Conservation (phyloP, 208 protist species). For the Acanthamoeba divionensis region DNA sequence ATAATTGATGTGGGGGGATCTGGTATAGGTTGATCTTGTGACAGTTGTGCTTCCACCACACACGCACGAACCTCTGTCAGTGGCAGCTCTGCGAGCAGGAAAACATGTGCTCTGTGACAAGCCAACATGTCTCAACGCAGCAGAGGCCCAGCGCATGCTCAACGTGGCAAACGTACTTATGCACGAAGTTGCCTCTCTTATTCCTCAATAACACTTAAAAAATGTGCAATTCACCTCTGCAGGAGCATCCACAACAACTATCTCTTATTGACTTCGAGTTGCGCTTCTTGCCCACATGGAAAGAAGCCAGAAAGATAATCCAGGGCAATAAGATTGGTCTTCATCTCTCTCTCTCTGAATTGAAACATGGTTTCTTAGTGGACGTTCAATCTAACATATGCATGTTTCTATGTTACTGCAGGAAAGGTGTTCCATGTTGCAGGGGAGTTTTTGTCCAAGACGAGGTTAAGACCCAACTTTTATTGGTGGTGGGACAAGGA, state of each 20-base stretch:
- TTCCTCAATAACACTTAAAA: neutral
- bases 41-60: slow-evolving; percentile 51
- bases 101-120: slow-evolving; percentile 70
- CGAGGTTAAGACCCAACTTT: neutral
- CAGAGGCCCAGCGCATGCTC: slow-evolving; percentile 50
- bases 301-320: slow-evolving; percentile 45
- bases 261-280: slow-evolving; percentile 60
- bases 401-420: neutral
- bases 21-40: slow-evolving; percentile 61
- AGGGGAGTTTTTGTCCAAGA: neutral
- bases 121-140: slow-evolving; percentile 53
- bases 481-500: slow-evolving; percentile 66
- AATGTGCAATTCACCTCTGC: too few species aligned
- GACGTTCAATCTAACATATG: neutral
- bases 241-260: slow-evolving; percentile 54
- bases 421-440: neutral
- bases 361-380: too few species aligned
- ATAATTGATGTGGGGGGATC: neutral
- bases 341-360: slow-evolving; percentile 4
- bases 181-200: neutral
- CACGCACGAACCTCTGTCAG: slow-evolving; percentile 50
- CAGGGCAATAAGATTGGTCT: slow-evolving; percentile 13
- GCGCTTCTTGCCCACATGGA: slow-evolving; percentile 41
- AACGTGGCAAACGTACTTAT: neutral
- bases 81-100: slow-evolving; percentile 53